Base-by-base conservation (phyloP, 441 rosid species). In the Croton setiger region DNA sequence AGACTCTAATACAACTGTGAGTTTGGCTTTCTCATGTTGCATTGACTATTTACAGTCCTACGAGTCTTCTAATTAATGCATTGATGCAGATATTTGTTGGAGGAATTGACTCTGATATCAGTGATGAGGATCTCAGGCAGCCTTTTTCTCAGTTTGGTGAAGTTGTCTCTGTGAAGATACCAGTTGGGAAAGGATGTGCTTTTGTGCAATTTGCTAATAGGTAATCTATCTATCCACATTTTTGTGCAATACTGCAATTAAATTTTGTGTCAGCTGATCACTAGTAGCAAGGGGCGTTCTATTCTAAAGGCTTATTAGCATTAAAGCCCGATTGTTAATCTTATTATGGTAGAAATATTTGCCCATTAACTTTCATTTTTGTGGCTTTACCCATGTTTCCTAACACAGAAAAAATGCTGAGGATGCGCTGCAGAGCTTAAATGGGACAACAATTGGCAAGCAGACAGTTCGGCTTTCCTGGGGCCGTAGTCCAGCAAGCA, bases 381-480 rank as follows among this genome's bases (percentile, higher is more conserved):
- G 14, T 72, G 5, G 56, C 59, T 35, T 47, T 21, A 35, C 57
- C 15, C 14, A 35, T 55, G 67, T 67, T 36, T 79, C 43, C 71
- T 27, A 71, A 73, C 68, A 48, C 80, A 93, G 98, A 85, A 89
- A 91, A 74, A 78, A 81, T 75, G 98, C 98, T 2, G 97, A 89
- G 83, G 92, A 86, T 57, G 95, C 98, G 39, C 81, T 93, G 60
- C 79, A 89, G 76, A 83, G 70, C 68, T 80, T 91, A 80, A 90
- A 88, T 27, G 96, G 91, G 63, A 84, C 92, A 57, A 84, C 82
- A 47, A 89, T 94, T 10, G 97, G 98, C 68, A 88, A 88, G 79
- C 95, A 91, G 78, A 86, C 89, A 17, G 96, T 94, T 60, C 93
- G 98, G 7, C 94, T 94, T 71, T 90, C 97, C 4, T 91, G 98